Base-by-base conservation (phyloP, 495 filamentous ascomycete species). In the Podospora pseudopauciseta region DNA sequence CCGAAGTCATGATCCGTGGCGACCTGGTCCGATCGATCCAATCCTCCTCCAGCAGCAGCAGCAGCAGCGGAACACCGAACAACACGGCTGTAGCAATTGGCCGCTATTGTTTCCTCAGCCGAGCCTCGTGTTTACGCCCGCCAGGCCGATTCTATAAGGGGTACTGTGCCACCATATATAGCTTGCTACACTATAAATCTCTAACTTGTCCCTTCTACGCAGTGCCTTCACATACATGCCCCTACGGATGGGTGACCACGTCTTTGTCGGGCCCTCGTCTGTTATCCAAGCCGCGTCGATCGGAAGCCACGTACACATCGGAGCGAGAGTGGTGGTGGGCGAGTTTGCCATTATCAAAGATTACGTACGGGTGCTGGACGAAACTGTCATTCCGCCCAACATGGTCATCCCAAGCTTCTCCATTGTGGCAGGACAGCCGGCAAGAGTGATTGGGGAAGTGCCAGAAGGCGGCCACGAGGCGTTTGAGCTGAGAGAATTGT, bases 321-420 rank as follows among this genome's bases (percentile, higher is more conserved):
- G 91, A 20, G 83, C 83, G 20, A 85, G 87, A 55, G 88, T 86
- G 39, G 89, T 91, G 5, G 78, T 99, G 55, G 91, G 92, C 65
- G 89, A 91, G 73, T 92, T 97, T 76, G 88, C 88, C 53, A 94
- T 97, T 54, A 86, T 99, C 71, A 97, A 96, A 78, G 94, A 97
- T 75, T 92, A 89, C 77, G 90, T 92, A 44, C 87, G 87, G 69
- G 89, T 99, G 63, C 81, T 97, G 66, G 91, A 96, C 69, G 90
- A 89, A 13, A 87, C 89, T 5, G 89, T 97, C 58, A 85, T 99
- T 19, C 91, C 95, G 7, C 82, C 88, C 18, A 90, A 91, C 65
- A 97, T 96, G 89, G 92, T 97, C 15, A 91, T 98, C 69, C 92
- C 93, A 34, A 91, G 91, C 74, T 94, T 92, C 79, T 90, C 86